A percentile compares a stretch with the other conserved stretches of the same genome.
These are phyloP conservation scores for Rhodamnia rubescens DNA, from an alignment of 345 rosid genomes.

Conservation along the genomic window DNA sequence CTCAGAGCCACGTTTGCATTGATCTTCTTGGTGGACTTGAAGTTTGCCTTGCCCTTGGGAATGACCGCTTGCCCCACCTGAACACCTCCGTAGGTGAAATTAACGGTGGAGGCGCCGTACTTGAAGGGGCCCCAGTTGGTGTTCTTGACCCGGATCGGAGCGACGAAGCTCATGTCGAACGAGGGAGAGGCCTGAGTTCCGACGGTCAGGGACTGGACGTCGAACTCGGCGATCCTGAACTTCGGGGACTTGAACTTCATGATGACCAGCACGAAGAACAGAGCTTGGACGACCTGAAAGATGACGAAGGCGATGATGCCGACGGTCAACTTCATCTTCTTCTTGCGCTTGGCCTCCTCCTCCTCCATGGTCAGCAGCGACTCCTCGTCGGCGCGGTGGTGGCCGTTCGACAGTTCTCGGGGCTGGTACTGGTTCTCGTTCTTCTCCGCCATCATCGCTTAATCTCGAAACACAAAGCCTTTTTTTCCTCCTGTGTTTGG, in stretches of 20 bases:
- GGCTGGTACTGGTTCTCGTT: not conserved
- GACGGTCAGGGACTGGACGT: not conserved
- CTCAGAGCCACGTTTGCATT: not conserved
- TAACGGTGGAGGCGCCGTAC: not conserved
- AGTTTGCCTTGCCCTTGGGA: slow-evolving; percentile 4
- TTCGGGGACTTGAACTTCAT: slow-evolving; percentile 14
- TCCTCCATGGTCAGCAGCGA: not conserved
- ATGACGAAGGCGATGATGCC: slow-evolving; percentile 11
- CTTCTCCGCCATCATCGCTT: not conserved
- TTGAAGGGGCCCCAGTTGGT: slow-evolving; percentile 11
- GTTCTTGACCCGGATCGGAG: slow-evolving; percentile 11
- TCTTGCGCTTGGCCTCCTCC: slow-evolving; percentile 9
- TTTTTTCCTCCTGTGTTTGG: not conserved
- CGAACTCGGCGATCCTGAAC: slow-evolving; percentile 3
- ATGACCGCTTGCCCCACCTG: not conserved
- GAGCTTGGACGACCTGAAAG: slow-evolving; percentile 9
- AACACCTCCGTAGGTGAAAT: not conserved
- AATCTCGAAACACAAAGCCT: not conserved
- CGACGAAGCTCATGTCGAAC: not conserved
- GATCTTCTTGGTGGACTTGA: slow-evolving; percentile 9
- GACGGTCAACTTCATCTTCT: slow-evolving; percentile 9
- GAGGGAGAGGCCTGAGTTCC: not conserved
- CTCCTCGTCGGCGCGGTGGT: slow-evolving; percentile 3
- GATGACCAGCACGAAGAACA: slow-evolving; percentile 5
- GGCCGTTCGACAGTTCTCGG: not conserved